Conservation (phyloP, 2,329 filamentous ascomycete genomes). For the Microcera coccophila region DNA sequence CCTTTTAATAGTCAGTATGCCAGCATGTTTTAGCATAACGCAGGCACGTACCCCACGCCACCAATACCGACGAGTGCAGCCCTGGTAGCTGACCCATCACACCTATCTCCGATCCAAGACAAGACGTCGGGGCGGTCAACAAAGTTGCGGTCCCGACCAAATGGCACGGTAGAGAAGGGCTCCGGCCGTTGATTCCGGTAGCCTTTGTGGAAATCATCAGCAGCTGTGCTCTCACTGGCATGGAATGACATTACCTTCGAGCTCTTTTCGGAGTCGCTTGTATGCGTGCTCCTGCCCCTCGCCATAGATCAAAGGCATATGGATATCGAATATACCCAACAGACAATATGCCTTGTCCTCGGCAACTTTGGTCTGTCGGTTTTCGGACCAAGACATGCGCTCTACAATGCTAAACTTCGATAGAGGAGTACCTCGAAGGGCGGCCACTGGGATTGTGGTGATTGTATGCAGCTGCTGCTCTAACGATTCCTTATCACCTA, state of each 20-base stretch:
- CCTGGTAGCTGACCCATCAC: not conserved
- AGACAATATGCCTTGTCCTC: constrained; percentile 1
- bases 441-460: not conserved
- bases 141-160: not conserved
- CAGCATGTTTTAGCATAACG: not conserved
- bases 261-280: not conserved
- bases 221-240: no score
- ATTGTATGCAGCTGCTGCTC: constrained; percentile 1
- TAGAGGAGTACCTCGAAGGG: not conserved
- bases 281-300: not conserved
- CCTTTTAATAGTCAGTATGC: constrained; percentile 2
- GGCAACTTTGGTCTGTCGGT: not conserved
- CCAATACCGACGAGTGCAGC: not conserved
- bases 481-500: constrained; percentile 9
- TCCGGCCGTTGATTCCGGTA: no score
- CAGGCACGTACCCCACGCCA: not conserved
- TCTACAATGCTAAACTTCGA: not conserved
- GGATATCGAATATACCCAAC: not conserved
- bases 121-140: not conserved
- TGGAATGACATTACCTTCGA: no score
- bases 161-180: not conserved
- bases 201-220: no score
- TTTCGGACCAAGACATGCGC: not conserved
- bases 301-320: constrained; percentile 1
- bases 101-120: not conserved